Evolutionary conservation across 257 asterid species (phyloP), one percentile per base, ranked within the genome.

Genomic region (Osmanthus fragrans): DNA sequence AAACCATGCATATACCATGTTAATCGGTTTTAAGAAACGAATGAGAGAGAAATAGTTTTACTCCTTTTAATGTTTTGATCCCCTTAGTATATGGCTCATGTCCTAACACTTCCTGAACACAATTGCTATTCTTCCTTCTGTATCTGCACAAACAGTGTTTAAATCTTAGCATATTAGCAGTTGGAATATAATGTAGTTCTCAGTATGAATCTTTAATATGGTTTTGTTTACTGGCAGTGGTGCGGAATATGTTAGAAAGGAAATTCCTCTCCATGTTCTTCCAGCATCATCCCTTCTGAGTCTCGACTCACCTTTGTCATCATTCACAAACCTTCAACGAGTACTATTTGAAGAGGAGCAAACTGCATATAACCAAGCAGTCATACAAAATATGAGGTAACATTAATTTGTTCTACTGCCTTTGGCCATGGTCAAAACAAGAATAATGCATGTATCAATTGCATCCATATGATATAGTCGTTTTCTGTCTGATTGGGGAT

Each of bases 181-280:
- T 42, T 42, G 51, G 51, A 15, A 11, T 42, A 42, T 42, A 42
- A 42, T 42, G 51, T 12, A 42, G 51, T 12, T 42, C 51, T 42
- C 15, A 13, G 16, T 2, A 11, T 42, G 18, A 11, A 40, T 40
- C 49, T 11, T 51, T 15, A 51, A 16, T n/a, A 18, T 18, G 63
- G 54, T 79, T 56, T 70, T 83, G 68, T 82, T 85, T 82, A 12
- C 51, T 88, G 84, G 87, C 97, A 96, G 99, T 82, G 98, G 96
- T 51, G 99, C 99, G 54, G 97, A 93, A 80, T 96, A 30, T 84
- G 87, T 90, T 72, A 84, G 99, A 82, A 96, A 90, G 87, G 99
- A 93, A 84, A 85, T 96, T 64, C 96, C 95, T 82, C 99, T 96
- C 79, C 85, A 82, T 76, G 88, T 96, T 79, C 80, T 87, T 56